Conservation (phyloP, 371 early-diverging fungal genomes). For the Mucor ambiguus region DNA sequence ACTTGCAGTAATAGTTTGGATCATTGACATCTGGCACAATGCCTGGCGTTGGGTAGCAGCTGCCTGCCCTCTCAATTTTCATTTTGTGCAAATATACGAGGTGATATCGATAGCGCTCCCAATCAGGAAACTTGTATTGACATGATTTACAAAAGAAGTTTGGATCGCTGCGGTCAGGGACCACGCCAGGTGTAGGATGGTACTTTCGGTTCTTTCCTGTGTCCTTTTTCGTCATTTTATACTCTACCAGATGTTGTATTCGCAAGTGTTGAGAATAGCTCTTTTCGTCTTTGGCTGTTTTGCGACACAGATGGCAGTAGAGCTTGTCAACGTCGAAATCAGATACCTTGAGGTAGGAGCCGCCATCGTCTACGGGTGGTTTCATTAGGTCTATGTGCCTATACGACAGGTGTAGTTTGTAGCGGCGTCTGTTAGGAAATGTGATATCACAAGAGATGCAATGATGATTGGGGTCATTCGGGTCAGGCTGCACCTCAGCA, state of each 20-base stretch:
- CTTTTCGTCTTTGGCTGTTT: background rate
- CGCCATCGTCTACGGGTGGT: background rate
- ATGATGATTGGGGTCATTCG: background rate
- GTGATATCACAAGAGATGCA: background rate
- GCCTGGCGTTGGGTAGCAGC: background rate
- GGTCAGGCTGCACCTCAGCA: background rate
- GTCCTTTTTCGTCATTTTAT: background rate
- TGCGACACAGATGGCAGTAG: background rate
- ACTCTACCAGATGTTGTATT: background rate
- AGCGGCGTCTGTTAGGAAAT: background rate
- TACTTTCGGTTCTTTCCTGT: background rate
- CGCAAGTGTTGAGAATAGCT: background rate
- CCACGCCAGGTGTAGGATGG: background rate
- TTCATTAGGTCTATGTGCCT: background rate
- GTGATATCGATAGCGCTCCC: background rate
- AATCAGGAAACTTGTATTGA: background rate
- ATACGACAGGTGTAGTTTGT: background rate
- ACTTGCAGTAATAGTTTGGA: background rate
- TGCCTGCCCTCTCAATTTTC: background rate
- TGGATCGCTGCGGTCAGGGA: background rate
- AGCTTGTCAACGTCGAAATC: background rate
- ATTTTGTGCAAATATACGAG: background rate
- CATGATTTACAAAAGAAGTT: slow-evolving; percentile 2
- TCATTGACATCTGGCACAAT: slow-evolving; percentile 1
- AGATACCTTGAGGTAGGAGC: background rate